A percentile compares a stretch with the other conserved stretches of the same genome.
These are phyloP conservation scores for Dactylis glomerata DNA, from an alignment of 176 grass and related monocot genomes.

Conservation along the genomic window DNA sequence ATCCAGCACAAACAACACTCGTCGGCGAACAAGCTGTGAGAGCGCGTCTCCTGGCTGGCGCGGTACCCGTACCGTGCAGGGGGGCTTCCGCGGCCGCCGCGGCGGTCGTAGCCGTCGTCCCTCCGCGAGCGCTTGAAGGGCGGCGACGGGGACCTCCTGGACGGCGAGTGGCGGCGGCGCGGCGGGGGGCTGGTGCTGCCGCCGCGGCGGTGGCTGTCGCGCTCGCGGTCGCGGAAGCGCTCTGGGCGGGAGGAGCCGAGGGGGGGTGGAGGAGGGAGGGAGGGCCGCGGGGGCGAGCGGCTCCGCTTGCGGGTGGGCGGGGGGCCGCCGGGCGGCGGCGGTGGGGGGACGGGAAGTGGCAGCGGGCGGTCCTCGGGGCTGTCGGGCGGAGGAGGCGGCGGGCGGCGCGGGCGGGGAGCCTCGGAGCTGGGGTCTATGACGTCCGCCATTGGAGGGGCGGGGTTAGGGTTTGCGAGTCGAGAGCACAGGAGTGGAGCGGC, in stretches of 20 bases:
- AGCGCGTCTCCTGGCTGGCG: constrained; percentile 21
- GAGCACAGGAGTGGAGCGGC: neutral
- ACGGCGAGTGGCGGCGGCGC: constrained; percentile 67
- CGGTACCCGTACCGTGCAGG: constrained; percentile 54
- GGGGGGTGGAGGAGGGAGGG: constrained; percentile 47
- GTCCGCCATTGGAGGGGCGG: constrained; percentile 63
- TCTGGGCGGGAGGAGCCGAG: constrained; percentile 52
- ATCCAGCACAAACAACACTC: neutral
- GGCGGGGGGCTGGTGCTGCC: constrained; percentile 64
- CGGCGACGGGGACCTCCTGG: constrained; percentile 65
- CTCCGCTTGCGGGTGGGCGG: constrained; percentile 61
- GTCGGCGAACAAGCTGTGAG: neutral
- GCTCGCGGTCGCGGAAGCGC: constrained; percentile 53
- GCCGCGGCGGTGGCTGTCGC: constrained; percentile 38
- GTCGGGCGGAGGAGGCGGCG: constrained; percentile 35
- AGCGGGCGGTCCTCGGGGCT: constrained; percentile 52
- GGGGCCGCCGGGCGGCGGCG: constrained; percentile 37
- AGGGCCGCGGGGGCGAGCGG: constrained; percentile 48
- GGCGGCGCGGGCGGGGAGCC: constrained; percentile 40
- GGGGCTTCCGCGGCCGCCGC: constrained; percentile 73
- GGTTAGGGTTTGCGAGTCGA: constrained; percentile 43
- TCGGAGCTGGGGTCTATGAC: constrained; percentile 73
- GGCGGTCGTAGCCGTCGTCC: constrained; percentile 85
- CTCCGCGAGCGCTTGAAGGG: constrained; percentile 73
- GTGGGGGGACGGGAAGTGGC: constrained; percentile 35